Evolutionary conservation across 2,329 filamentous ascomycete species (phyloP).

Genomic region (Hirsutella minnesotensis): DNA sequence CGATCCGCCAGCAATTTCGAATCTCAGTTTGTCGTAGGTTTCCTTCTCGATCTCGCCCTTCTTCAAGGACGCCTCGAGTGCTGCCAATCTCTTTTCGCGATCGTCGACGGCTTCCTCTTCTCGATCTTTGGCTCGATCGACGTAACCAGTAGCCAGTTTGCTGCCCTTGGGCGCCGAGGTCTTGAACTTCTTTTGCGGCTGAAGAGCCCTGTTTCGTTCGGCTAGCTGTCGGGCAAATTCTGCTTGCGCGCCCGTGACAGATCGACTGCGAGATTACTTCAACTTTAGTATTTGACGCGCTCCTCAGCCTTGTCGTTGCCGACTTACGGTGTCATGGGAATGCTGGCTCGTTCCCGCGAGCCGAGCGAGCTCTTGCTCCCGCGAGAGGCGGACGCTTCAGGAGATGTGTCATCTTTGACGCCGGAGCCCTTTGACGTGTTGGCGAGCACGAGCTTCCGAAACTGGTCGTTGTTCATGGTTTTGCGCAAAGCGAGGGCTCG

Average conservation of each 20-base stretch:
- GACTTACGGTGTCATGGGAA: conserved; percentile 86
- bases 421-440: conserved; percentile 28
- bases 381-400: conserved; percentile 12
- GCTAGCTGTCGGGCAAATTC: conserved; percentile 80
- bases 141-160: conserved; percentile 68
- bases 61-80: conserved; percentile 72
- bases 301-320: neutral
- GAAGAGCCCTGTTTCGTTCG: conserved; percentile 48
- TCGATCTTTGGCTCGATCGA: conserved; percentile 64
- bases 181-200: conserved; percentile 60
- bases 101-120: conserved; percentile 40
- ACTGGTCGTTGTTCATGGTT: conserved; percentile 89
- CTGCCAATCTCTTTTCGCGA: conserved; percentile 55
- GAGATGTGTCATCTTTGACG: conserved; percentile 34
- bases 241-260: conserved; percentile 39
- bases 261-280: conserved; percentile 38
- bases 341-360: conserved; percentile 66
- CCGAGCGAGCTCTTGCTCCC: conserved; percentile 45
- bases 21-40: conserved; percentile 63
- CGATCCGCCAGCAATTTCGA: conserved; percentile 74
- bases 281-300: conserved; percentile 4
- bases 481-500: neutral
- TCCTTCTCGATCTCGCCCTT: conserved; percentile 70
- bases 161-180: conserved; percentile 74
- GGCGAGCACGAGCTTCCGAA: conserved; percentile 62